Base-by-base conservation (phyloP, 768 basidiomycete genomes). In the Lyophyllum decastes region DNA sequence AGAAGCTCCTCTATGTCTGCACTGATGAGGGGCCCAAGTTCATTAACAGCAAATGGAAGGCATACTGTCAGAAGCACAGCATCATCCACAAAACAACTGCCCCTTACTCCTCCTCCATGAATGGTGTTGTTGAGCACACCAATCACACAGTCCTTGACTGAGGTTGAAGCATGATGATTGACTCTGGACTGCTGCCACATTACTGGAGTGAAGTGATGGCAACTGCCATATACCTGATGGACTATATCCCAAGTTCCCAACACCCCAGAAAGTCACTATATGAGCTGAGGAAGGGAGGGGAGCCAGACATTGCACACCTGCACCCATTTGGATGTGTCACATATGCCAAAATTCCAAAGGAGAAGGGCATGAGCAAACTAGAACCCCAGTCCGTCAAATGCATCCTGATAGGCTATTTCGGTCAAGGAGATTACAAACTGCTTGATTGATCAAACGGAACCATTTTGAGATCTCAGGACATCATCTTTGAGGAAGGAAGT, bases 301-400 rank as follows among this genome's bases (percentile, higher is more conserved):
- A 60, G 16, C 72, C 69, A 2, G 61, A 74, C 27, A 49, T 78
- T 0, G 59, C 68, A 0, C 65, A 72, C 47, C 53, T 77, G 0
- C 62, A 55, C 2, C 59, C 49, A 2, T 50, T 50, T 35, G 49
- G 49, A 22, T 73, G 69, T 35, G 58, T 51, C 1, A 43, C 49
- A 0, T 57, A 45, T 38, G 49, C 56, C 0, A 34, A 50, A n/a
- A 19, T 50, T 2, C 49, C 30, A 38, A 35, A 50, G 14, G 49
- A 50, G 33, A 26, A 35, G 7, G 49, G 49, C 27, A 33, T 4
- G 9, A 50, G 49, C 49, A 50, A 50, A 24, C 49, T 50, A 4
- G 49, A 50, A 47, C 24, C 54, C 21, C 0, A 59, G 25, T 68
- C 67, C 0, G 26, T 66, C 19, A 66, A 65, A 41, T 60, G 55